These are phyloP conservation scores for Bacterosira constricta DNA, from an alignment of 108 stramenopile species.

Conservation along the genomic window DNA sequence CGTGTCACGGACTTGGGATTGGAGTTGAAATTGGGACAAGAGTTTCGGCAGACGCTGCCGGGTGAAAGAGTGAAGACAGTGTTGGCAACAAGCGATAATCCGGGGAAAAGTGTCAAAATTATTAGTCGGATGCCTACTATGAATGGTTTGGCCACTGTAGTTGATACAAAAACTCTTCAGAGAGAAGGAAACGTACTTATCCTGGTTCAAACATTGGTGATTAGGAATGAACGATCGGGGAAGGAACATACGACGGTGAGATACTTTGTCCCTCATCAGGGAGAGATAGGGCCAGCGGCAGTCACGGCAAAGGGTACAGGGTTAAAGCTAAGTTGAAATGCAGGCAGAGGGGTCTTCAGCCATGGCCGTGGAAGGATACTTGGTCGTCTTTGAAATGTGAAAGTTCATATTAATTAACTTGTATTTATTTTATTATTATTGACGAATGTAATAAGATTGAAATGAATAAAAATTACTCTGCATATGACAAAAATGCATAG, in stretches of 20 bases:
- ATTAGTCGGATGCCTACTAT: conserved; percentile 73
- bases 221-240: conserved; percentile 70
- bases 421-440: no score
- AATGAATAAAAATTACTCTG: no score
- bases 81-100: conserved; percentile 68
- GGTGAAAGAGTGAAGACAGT: conserved; percentile 72
- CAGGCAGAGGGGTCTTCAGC: background rate
- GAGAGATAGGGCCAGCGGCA: conserved; percentile 24
- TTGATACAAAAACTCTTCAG: conserved; percentile 65
- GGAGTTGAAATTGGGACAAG: conserved; percentile 64
- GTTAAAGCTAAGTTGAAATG: background rate
- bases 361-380: no score
- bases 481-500: no score
- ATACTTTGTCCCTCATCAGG: conserved; percentile 74
- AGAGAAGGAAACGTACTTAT: conserved; percentile 58
- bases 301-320: conserved; percentile 42
- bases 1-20: conserved; percentile 82
- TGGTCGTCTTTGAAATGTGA: no score
- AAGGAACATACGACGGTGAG: conserved; percentile 63
- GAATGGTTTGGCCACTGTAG: conserved; percentile 80
- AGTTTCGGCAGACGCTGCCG: conserved; percentile 55
- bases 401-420: no score
- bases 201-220: conserved; percentile 71
- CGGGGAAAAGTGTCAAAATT: conserved; percentile 58
- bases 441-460: no score